Conservation (phyloP, 202 grass and related monocot genomes). For the Schoenoplectus tabernaemontani region DNA sequence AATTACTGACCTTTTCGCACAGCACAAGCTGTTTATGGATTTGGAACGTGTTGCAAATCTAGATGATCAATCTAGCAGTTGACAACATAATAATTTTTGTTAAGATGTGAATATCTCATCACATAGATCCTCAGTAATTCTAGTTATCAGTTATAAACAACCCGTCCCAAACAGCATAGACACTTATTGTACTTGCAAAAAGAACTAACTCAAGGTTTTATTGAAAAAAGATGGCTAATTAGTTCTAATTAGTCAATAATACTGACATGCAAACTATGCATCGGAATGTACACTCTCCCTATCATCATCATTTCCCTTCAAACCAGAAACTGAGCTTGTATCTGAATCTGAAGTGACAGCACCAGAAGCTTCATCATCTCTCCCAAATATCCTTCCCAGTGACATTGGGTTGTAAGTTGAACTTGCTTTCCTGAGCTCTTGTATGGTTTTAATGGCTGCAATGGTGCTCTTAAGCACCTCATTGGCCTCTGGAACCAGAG, state of each 20-base stretch:
- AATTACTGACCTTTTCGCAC: neutral
- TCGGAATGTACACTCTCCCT: constrained; percentile 26
- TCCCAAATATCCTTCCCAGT: constrained; percentile 67
- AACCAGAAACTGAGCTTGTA: constrained; percentile 6
- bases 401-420: constrained; percentile 84
- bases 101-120: neutral
- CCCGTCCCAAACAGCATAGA: neutral
- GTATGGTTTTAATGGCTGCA: constrained; percentile 79
- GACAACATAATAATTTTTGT: neutral
- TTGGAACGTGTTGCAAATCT: neutral
- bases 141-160: constrained; percentile 3
- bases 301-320: constrained; percentile 23
- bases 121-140: neutral
- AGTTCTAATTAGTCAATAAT: constrained; percentile 1
- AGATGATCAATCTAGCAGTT: neutral
- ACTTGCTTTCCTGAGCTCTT: constrained; percentile 73
- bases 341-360: constrained; percentile 64
- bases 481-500: constrained; percentile 24
- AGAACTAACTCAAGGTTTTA: neutral
- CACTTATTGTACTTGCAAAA: neutral
- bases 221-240: neutral
- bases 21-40: neutral
- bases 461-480: constrained; percentile 81
- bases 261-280: neutral
- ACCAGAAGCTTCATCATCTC: constrained; percentile 65